phyloP scores from a whole-genome alignment of 2,329 filamentous ascomycete genomes.

The Colletotrichum sp. region DNA sequence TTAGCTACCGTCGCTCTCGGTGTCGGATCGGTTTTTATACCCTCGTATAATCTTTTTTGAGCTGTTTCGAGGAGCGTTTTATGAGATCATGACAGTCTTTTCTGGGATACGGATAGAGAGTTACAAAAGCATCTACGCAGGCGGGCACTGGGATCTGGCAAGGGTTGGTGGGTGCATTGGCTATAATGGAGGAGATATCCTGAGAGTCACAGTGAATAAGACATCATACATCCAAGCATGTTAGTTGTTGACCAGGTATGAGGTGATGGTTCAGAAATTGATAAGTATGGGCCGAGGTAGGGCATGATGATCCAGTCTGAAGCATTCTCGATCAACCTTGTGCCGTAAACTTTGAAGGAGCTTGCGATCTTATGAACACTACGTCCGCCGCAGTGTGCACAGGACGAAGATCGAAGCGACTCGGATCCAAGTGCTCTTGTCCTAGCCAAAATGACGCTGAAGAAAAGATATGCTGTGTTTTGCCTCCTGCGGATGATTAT shows the following conservation, averaged over 20 bases:
- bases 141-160: not conserved
- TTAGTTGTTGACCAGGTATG: fast-evolving
- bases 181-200: not conserved
- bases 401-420: not conserved
- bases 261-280: not conserved
- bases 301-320: fast-evolving
- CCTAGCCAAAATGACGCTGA: not conserved
- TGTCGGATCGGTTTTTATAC: conserved; percentile 25
- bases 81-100: not conserved
- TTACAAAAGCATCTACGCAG: not conserved
- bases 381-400: not conserved
- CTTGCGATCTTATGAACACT: not conserved
- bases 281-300: fast-evolving
- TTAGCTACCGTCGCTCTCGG: conserved; percentile 27
- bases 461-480: not conserved
- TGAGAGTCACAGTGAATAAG: not conserved
- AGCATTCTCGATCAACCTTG: not conserved
- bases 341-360: not conserved
- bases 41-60: conserved; percentile 17
- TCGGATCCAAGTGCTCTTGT: not conserved
- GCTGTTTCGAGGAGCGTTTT: not conserved
- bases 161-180: not conserved
- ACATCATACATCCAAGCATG: not conserved
- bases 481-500: not conserved
- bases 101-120: not conserved